These are phyloP conservation scores for Fusarium irregulare DNA, from an alignment of 2,329 filamentous ascomycete genomes.

Conservation along the genomic window DNA sequence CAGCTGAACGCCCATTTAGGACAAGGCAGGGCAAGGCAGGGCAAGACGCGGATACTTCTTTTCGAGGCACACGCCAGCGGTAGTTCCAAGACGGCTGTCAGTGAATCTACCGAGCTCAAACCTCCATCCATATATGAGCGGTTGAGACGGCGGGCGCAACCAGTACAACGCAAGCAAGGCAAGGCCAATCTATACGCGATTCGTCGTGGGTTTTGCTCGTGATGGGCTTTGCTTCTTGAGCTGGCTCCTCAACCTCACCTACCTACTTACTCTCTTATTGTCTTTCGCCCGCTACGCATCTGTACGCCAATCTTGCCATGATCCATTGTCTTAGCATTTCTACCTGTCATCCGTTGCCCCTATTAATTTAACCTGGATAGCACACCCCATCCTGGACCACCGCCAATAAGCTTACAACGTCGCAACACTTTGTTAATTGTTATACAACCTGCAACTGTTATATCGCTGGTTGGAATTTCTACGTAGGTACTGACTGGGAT, in stretches of 20 bases:
- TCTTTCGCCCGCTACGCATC: not conserved
- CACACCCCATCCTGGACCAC: not conserved
- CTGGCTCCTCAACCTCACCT: constrained; percentile 16
- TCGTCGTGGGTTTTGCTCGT: constrained; percentile 35
- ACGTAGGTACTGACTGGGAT: constrained; percentile 6
- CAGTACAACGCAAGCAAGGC: constrained; percentile 7
- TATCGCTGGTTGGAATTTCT: not conserved
- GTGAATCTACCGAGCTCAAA: constrained; percentile 8
- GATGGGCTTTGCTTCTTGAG: constrained; percentile 37
- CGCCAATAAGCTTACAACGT: constrained; percentile 16
- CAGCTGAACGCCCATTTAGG: not conserved
- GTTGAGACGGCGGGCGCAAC: constrained; percentile 22
- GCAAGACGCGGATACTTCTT: not conserved
- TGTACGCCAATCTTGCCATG: constrained; percentile 6
- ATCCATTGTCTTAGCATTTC: constrained; percentile 15
- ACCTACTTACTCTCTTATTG: not conserved
- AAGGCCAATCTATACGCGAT: constrained; percentile 28
- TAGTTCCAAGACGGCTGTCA: constrained; percentile 10
- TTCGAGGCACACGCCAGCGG: constrained; percentile 1
- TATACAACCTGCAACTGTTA: not conserved
- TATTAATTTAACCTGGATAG: constrained; percentile 22
- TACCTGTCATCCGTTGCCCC: constrained; percentile 16
- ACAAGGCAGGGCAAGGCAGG: not conserved
- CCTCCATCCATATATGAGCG: constrained; percentile 13
- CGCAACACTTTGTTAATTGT: constrained; percentile 5